Percentiles rank a stretch among this genome's conserved stretches.
phyloP scores from a whole-genome alignment of 2,329 filamentous ascomycete species.

The Sporothrix luriei region DNA sequence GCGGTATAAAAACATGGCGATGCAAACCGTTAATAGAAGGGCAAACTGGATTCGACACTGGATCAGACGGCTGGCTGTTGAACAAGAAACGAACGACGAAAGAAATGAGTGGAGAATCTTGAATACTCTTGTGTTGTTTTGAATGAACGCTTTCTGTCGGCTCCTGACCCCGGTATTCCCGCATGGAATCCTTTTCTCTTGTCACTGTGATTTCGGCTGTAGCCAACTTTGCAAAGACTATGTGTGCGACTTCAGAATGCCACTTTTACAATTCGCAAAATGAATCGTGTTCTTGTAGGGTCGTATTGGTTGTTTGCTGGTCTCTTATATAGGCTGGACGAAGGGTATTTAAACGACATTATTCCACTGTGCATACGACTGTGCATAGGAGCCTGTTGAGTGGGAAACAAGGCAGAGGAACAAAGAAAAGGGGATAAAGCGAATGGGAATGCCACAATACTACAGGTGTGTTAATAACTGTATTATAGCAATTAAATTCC shows the following conservation, averaged over 20 bases:
- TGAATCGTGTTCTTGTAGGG: slow-evolving; percentile 5
- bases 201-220: slow-evolving; percentile 16
- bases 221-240: background rate
- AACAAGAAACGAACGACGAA: background rate
- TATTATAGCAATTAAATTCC: slow-evolving; percentile 20
- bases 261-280: background rate
- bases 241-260: background rate
- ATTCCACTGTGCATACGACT: slow-evolving; percentile 20
- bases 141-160: background rate
- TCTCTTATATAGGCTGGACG: background rate
- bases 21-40: too few species aligned
- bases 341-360: slow-evolving; percentile 12
- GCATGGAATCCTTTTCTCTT: slow-evolving; percentile 2
- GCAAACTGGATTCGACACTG: background rate
- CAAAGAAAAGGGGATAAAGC: background rate
- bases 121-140: background rate
- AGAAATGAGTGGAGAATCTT: background rate
- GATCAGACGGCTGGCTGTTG: background rate
- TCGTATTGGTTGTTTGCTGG: slow-evolving; percentile 1
- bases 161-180: background rate
- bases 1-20: background rate
- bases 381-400: slow-evolving; percentile 7
- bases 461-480: slow-evolving; percentile 8
- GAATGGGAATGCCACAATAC: slow-evolving; percentile 1
- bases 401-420: slow-evolving; percentile 15